Base-by-base conservation (phyloP, 495 filamentous ascomycete species). In the Penicillium desertorum region DNA sequence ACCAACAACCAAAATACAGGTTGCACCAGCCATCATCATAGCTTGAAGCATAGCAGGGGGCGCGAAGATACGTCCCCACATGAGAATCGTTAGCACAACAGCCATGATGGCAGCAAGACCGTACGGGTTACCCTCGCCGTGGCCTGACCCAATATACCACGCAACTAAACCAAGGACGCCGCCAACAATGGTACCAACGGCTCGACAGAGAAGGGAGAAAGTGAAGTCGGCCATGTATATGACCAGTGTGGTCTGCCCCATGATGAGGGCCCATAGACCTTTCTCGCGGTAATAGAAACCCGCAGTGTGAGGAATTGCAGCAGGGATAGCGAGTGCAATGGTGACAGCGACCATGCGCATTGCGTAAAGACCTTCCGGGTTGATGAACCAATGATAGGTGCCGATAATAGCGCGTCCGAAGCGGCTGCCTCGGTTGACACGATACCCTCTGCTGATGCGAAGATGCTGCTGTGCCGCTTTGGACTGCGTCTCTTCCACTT, bases 101-200 rank as follows among this genome's bases (percentile, higher is more conserved):
- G 67, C 76, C 53, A 73, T 57, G 10, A 71, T 62, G 4, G 73
- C 75, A 1, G 68, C 65, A 12, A 79, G 59, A 4, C 76, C 76
- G 29, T 75, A 77, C 0, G 77, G 66, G 49, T 78, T 79, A 16
- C 76, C 77, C 11, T 52, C 36, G 2, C 76, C 77, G 50, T 67
- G 56, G 1, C 71, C 77, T 3, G 76, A 77, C 0, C 76, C 77
- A 45, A 79, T 76, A 50, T 79, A 79, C 77, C 76, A 79, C 16
- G 65, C 72, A 16, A 77, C 60, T 44, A 78, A 50, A 3, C 76
- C 77, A 3, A 73, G 37, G 12, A 75, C 58, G 11, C 76, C 77
- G 12, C 76, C 77, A 46, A 69, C 48, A 11, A 78, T 51, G 0
- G 75, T 78, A 16, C 73, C 77, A 5, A 65, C 39, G 3, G 61